These are phyloP conservation scores for Tetracladium setigerum DNA, from an alignment of 495 filamentous ascomycete genomes.

Conservation along the genomic window DNA sequence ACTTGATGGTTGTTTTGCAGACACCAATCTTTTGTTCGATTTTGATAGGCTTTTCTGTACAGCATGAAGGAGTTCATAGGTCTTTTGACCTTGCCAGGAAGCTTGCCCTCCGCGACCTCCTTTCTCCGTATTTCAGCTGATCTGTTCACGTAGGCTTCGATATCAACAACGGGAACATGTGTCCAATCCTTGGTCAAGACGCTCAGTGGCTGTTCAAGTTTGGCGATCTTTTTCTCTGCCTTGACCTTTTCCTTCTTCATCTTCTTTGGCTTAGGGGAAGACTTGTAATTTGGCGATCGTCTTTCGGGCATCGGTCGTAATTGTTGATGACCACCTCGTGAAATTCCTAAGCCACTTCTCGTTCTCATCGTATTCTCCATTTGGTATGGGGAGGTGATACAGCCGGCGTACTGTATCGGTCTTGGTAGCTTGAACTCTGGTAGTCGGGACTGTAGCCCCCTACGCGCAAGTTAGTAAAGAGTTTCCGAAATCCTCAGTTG, in stretches of 20 bases:
- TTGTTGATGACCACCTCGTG: constrained; percentile 10
- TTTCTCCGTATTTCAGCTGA: constrained; percentile 52
- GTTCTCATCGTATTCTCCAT: constrained; percentile 18
- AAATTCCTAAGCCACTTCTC: constrained; percentile 18
- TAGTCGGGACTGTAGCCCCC: constrained; percentile 20
- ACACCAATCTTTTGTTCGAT: constrained; percentile 75
- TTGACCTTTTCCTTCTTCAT: constrained; percentile 47
- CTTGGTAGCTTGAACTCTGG: constrained; percentile 7
- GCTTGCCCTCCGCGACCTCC: constrained; percentile 60
- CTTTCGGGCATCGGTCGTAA: constrained; percentile 16
- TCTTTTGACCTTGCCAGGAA: constrained; percentile 71
- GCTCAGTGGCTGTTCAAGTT: constrained; percentile 65
- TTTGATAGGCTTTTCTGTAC: constrained; percentile 88
- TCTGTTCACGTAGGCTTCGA: constrained; percentile 75
- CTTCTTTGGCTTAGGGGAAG: constrained; percentile 24
- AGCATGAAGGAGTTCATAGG: constrained; percentile 99
- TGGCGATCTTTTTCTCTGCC: constrained; percentile 39
- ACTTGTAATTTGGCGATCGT: constrained; percentile 8
- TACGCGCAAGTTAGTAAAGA: constrained; percentile 12
- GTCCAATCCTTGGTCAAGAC: constrained; percentile 61
- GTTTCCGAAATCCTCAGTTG: constrained; percentile 10
- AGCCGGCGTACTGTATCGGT: constrained; percentile 41
- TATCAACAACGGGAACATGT: constrained; percentile 63
- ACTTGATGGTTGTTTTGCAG: constrained; percentile 90
- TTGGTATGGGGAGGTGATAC: constrained; percentile 41